Base-by-base conservation (phyloP, 192 early-diverging fungal genomes). In the Backusella luteola region DNA sequence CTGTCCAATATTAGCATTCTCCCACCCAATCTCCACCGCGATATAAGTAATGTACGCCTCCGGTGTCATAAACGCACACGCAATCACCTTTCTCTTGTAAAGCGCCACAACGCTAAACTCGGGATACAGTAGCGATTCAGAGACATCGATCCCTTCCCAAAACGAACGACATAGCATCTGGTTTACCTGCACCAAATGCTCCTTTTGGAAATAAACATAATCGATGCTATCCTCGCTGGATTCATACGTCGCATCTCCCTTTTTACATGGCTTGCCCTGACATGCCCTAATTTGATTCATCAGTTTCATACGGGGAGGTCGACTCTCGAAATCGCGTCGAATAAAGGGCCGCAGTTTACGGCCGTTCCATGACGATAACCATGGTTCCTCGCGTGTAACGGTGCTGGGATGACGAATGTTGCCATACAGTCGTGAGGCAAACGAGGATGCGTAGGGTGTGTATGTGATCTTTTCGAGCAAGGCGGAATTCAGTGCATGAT, bases 21-120 rank as follows among this genome's bases (percentile, higher is more conserved):
- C 91, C 96, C 96, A 98, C 6, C 94, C 95, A 26, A 91, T 87
- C 0, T 86, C 79, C 6, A 98, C 96, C 19, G 92, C 92, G 66
- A 98, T 86, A 76, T 95, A 98, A 26, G 95, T 93, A 38, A 97
- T 88, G 74, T 98, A 98, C 36, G 91, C 94, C 67, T 95, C 93
- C 0, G 96, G 96, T 12, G 95, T 94, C 86, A 97, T 94, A 75
- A 98, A 94, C 3, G 93, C 96, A 85, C 95, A 97, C 4, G 95
- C 96, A 66, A 97, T 86, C 0, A 96, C 93, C 14, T 90, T 78
- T 29, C 92, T 87, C 67, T 87, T 89, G 84, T 97, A 95, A 23
- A 96, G 78, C 3, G 93, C 94, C 3, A 98, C 90, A 0, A 98
- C 84, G 49, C 92, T 93, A 81, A 91, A 96, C 77, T 96, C 95